These are phyloP conservation scores for Halophytophthora polymorphica DNA, from an alignment of 352 stramenopile genomes.

Conservation along the genomic window DNA sequence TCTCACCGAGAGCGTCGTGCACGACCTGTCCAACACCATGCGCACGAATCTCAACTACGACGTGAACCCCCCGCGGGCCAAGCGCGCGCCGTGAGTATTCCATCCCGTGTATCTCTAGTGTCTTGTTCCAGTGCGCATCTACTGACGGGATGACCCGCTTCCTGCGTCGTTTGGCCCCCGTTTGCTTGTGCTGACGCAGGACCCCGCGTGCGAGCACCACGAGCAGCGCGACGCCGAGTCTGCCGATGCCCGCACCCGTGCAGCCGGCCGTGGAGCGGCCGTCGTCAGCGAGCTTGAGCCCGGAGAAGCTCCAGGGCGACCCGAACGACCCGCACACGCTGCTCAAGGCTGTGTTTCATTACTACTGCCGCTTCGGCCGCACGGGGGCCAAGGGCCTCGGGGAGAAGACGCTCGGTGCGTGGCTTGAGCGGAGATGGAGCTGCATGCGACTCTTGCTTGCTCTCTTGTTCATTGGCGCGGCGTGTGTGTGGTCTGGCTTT, in stretches of 20 bases:
- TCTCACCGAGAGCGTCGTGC: constrained; percentile 45
- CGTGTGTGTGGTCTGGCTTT: too few relatives aligned
- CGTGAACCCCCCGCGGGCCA: constrained; percentile 35
- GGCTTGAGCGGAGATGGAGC: too few relatives aligned
- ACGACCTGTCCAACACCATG: constrained; percentile 54
- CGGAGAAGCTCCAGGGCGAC: constrained; percentile 50
- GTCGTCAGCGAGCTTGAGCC: constrained; percentile 15
- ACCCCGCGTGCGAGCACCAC: constrained; percentile 9
- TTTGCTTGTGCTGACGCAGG: constrained; percentile 9
- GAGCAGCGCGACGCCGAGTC: constrained; percentile 1
- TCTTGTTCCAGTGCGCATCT: background rate
- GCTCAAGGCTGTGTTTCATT: constrained; percentile 78
- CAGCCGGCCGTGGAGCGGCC: constrained; percentile 10
- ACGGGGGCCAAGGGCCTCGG: constrained; percentile 58
- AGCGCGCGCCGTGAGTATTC: constrained; percentile 37
- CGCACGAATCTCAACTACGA: constrained; percentile 55
- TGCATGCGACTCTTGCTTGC: too few relatives aligned
- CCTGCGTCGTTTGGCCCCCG: too few relatives aligned
- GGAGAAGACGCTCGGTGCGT: constrained; percentile 67
- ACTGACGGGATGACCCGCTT: too few relatives aligned
- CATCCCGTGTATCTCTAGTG: background rate
- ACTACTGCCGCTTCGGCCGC: constrained; percentile 83
- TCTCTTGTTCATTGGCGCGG: background rate
- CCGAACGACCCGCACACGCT: constrained; percentile 80
- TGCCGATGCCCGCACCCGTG: constrained; percentile 1